Conservation (phyloP, 768 basidiomycete species). For the Pisolithus albus region DNA sequence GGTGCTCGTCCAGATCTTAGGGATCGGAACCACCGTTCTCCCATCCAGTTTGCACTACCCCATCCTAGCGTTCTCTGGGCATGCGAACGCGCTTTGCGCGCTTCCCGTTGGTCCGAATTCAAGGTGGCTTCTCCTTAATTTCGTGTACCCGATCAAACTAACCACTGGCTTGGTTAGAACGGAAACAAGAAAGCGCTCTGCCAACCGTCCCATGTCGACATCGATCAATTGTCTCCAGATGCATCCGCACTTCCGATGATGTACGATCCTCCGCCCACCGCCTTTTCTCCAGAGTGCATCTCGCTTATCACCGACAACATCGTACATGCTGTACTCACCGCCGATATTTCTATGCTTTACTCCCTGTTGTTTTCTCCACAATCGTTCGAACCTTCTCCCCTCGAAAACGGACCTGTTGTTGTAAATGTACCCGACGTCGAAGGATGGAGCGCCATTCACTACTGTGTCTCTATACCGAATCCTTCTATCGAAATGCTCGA, state of each 20-base stretch:
- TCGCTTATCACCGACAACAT: conserved; percentile 43
- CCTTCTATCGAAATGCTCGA: conserved; percentile 63
- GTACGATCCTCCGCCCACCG: conserved; percentile 20
- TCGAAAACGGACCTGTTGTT: conserved; percentile 37
- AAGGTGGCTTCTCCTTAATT: conserved; percentile 34
- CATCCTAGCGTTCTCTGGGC: conserved; percentile 63
- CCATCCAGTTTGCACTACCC: conserved; percentile 59
- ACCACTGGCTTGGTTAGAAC: conserved; percentile 14
- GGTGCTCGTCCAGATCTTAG: conserved; percentile 69
- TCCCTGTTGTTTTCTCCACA: conserved; percentile 49
- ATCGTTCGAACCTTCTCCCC: conserved; percentile 37
- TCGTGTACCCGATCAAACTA: conserved; percentile 4
- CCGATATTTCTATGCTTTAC: conserved; percentile 45
- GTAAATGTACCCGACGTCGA: conserved; percentile 62
- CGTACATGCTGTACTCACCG: conserved; percentile 46
- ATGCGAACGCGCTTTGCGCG: conserved; percentile 61
- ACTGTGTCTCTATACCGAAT: conserved; percentile 49
- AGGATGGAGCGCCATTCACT: conserved; percentile 71
- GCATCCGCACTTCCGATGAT: conserved; percentile 17
- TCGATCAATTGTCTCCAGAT: conserved; percentile 22
- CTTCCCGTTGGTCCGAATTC: conserved; percentile 52
- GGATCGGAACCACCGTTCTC: conserved; percentile 65
- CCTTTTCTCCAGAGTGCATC: conserved; percentile 37
- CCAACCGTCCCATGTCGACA: conserved; percentile 16
- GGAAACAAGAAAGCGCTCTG: conserved; percentile 26